phyloP scores from a whole-genome alignment of 495 filamentous ascomycete species.

The Hypoxylon rickii region DNA sequence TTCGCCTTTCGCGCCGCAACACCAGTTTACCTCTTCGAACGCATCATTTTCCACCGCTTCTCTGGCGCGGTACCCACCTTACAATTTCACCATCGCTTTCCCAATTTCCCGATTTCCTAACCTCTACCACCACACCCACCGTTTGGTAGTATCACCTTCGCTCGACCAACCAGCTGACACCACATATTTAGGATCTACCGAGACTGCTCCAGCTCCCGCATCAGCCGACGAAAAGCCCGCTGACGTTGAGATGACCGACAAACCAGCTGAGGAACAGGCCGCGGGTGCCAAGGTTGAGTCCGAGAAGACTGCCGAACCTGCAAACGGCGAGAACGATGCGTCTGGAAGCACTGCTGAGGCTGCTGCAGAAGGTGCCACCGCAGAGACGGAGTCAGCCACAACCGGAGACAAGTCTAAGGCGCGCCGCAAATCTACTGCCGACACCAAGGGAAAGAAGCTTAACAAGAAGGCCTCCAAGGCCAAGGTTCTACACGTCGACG shows the following conservation, averaged over 20 bases:
- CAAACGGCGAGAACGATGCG: slow-evolving; percentile 16
- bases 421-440: slow-evolving; percentile 70
- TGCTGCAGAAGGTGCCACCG: slow-evolving; percentile 27
- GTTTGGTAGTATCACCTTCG: too few species aligned
- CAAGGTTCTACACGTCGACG: slow-evolving; percentile 72
- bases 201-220: slow-evolving; percentile 17
- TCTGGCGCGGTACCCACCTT: not conserved
- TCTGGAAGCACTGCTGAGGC: slow-evolving; percentile 29
- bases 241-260: slow-evolving; percentile 38
- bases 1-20: slow-evolving; percentile 8
- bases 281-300: slow-evolving; percentile 36
- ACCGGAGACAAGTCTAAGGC: slow-evolving; percentile 50
- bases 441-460: slow-evolving; percentile 76
- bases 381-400: slow-evolving; percentile 27
- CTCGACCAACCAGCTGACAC: slow-evolving; percentile 5
- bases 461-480: slow-evolving; percentile 81
- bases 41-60: slow-evolving; percentile 8
- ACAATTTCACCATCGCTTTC: too few species aligned
- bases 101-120: too few species aligned
- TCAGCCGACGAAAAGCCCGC: slow-evolving; percentile 24
- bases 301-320: slow-evolving; percentile 31
- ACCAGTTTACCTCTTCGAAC: slow-evolving; percentile 10
- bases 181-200: slow-evolving; percentile 7
- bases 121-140: too few species aligned
- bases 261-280: slow-evolving; percentile 11